Conservation (phyloP, 2,329 filamentous ascomycete genomes). For the Ascosphaera apis region DNA sequence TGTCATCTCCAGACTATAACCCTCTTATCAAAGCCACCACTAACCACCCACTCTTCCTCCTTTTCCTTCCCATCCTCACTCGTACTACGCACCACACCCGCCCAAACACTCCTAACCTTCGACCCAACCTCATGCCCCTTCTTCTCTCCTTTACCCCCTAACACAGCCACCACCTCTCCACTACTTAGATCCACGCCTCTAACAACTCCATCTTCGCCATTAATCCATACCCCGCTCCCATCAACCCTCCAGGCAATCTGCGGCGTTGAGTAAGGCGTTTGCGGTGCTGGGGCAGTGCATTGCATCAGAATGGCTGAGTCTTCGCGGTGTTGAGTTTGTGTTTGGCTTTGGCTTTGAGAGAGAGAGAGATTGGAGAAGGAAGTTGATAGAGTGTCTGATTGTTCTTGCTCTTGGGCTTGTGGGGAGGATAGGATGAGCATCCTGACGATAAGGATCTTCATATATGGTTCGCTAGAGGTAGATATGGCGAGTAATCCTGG, state of each 20-base stretch:
- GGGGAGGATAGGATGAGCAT: slow-evolving; percentile 26
- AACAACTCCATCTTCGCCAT: slow-evolving; percentile 39
- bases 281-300: slow-evolving; percentile 36
- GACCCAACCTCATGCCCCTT: slow-evolving; percentile 31
- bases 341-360: slow-evolving; percentile 6
- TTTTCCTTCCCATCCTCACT: slow-evolving; percentile 8
- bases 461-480: slow-evolving; percentile 35
- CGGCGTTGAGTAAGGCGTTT: slow-evolving; percentile 40
- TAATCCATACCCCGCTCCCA: slow-evolving; percentile 39
- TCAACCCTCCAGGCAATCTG: slow-evolving; percentile 38
- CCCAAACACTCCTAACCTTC: slow-evolving; percentile 36
- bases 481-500: slow-evolving; percentile 32
- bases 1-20: slow-evolving; percentile 31
- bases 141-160: slow-evolving; percentile 20
- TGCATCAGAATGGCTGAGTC: slow-evolving; percentile 37
- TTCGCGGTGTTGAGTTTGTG: slow-evolving; percentile 30
- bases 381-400: too few relatives aligned
- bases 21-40: slow-evolving; percentile 40
- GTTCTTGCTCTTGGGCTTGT: slow-evolving; percentile 5
- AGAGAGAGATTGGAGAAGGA: too few relatives aligned
- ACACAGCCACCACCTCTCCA: slow-evolving; percentile 29
- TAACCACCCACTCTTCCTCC: slow-evolving; percentile 31
- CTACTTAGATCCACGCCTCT: slow-evolving; percentile 35
- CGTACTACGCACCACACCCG: slow-evolving; percentile 20
- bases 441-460: slow-evolving; percentile 38